A percentile compares a stretch with the other conserved stretches of the same genome.
Evolutionary conservation across 768 basidiomycete genomes (phyloP).

Genomic region (Coprinopsis cinerea): DNA sequence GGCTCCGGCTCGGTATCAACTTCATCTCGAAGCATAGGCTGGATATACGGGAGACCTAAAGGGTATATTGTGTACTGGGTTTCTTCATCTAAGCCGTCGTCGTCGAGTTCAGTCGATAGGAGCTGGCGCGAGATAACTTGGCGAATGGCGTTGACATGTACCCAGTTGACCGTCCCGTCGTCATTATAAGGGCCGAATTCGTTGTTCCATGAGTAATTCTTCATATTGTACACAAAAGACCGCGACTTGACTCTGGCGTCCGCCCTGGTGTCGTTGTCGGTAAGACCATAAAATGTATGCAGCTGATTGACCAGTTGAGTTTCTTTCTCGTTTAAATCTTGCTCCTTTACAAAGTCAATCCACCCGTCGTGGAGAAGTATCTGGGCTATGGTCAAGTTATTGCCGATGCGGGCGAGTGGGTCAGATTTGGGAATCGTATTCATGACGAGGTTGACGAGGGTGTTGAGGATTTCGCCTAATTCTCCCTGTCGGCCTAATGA

Average conservation of each 20-base stretch:
- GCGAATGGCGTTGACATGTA: constrained; percentile 48
- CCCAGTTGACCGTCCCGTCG: constrained; percentile 54
- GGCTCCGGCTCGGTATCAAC: constrained; percentile 11
- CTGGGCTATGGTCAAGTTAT: constrained; percentile 44
- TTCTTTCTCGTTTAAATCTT: constrained; percentile 24
- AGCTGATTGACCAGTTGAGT: constrained; percentile 43
- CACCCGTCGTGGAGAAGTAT: constrained; percentile 35
- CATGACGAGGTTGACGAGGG: constrained; percentile 45
- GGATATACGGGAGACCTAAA: constrained; percentile 50
- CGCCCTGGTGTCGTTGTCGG: constrained; percentile 32
- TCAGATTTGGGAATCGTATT: constrained; percentile 32
- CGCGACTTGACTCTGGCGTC: constrained; percentile 35
- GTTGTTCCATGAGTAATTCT: constrained; percentile 45
- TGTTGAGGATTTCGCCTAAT: constrained; percentile 34
- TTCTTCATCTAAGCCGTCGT: constrained; percentile 21
- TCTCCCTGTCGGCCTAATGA: constrained; percentile 36
- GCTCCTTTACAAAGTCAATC: constrained; percentile 30
- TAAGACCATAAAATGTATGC: constrained; percentile 55
- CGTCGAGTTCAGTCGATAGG: constrained; percentile 8
- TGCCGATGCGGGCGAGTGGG: constrained; percentile 28
- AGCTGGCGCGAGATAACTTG: constrained; percentile 51
- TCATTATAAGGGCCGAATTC: constrained; percentile 52
- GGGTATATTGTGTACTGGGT: constrained; percentile 34
- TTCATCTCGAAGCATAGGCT: constrained; percentile 38
- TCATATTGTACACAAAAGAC: constrained; percentile 57